These are phyloP conservation scores for Pseudonitzschia pungens DNA, from an alignment of 108 stramenopile species.

Conservation along the genomic window DNA sequence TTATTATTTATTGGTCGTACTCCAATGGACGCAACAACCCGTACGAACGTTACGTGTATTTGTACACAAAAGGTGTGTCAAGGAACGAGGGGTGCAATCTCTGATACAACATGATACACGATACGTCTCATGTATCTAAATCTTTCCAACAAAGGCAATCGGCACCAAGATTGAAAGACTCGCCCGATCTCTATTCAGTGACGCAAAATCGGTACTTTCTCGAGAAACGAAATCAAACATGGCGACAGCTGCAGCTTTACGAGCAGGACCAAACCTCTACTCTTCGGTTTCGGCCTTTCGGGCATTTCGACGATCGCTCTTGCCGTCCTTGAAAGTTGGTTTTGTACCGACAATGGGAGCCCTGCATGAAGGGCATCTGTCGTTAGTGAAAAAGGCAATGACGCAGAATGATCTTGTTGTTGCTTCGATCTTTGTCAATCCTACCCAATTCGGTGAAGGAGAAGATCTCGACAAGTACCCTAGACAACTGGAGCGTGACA, in stretches of 20 bases:
- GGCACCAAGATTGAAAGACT: too few relatives aligned
- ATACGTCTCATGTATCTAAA: too few relatives aligned
- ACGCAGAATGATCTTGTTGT: constrained; percentile 82
- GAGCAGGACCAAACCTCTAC: constrained; percentile 32
- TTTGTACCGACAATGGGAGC: constrained; percentile 99
- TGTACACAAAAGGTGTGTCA: too few relatives aligned
- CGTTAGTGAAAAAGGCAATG: constrained; percentile 73
- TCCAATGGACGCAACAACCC: too few relatives aligned
- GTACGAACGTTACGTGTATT: too few relatives aligned
- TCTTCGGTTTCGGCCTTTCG: constrained; percentile 43
- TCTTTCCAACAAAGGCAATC: too few relatives aligned
- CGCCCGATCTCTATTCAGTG: too few relatives aligned
- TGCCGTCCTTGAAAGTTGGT: constrained; percentile 55
- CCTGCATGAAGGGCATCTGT: constrained; percentile 93
- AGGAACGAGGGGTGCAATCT: too few relatives aligned
- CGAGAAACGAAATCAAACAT: not conserved
- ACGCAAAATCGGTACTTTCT: too few relatives aligned
- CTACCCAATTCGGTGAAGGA: constrained; percentile 91
- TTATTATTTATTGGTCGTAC: too few relatives aligned
- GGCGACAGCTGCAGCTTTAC: constrained; percentile 11
- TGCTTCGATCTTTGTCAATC: constrained; percentile 97
- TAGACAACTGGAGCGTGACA: constrained; percentile 84
- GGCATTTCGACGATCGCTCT: constrained; percentile 29
- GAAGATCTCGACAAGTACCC: constrained; percentile 98
- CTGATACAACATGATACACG: too few relatives aligned